phyloP scores from a whole-genome alignment of 495 filamentous ascomycete genomes.

The Penicillium salamii region DNA sequence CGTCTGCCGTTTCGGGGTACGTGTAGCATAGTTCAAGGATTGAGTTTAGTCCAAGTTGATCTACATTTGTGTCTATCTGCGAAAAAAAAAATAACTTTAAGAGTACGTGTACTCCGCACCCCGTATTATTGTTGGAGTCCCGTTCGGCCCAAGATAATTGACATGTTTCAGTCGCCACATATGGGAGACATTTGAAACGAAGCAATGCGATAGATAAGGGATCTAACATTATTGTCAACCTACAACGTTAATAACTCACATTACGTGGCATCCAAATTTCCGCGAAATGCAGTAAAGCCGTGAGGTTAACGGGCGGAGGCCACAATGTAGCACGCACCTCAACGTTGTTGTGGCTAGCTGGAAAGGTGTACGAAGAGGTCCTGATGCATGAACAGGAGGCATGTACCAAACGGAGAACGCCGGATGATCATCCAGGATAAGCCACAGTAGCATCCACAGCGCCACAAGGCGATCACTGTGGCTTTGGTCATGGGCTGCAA shows the following conservation, averaged over 20 bases:
- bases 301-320: no score
- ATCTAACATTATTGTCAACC: neutral
- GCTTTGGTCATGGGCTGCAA: neutral
- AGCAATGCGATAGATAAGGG: slow-evolving; percentile 1
- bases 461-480: slow-evolving; percentile 12
- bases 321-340: neutral
- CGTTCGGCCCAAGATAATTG: neutral
- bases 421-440: slow-evolving; percentile 5
- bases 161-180: slow-evolving; percentile 1
- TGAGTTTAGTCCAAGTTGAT: neutral
- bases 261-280: no score
- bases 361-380: neutral
- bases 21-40: neutral
- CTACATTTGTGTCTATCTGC: neutral
- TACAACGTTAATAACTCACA: neutral
- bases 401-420: slow-evolving; percentile 12
- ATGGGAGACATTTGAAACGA: neutral
- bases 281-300: no score
- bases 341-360: slow-evolving; percentile 7
- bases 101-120: no score
- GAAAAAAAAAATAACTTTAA: no score
- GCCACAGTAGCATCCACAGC: slow-evolving; percentile 11
- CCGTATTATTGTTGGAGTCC: no score
- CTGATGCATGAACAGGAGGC: slow-evolving; percentile 7
- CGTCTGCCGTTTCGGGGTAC: neutral